These are phyloP conservation scores for Barnettozyma siamensis DNA, from an alignment of 805 yeast genomes.

Conservation along the genomic window DNA sequence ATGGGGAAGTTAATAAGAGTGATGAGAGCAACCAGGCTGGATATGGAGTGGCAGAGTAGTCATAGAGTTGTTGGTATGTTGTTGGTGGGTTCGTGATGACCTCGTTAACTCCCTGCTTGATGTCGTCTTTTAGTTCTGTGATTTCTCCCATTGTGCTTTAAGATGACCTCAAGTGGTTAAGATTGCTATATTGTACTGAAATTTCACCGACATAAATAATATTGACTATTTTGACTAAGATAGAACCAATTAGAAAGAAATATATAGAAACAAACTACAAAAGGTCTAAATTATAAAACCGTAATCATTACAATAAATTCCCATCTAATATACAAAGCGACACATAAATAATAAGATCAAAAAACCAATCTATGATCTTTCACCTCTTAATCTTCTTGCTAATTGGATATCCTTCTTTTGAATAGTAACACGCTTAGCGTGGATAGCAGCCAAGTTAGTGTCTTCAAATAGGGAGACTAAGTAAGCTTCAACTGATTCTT, in stretches of 20 bases:
- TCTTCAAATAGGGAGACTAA: constrained; percentile 94
- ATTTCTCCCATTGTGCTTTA: constrained; percentile 17
- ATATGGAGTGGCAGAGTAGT: constrained; percentile 37
- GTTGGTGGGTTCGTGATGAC: constrained; percentile 12
- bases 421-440: constrained; percentile 98
- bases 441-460: constrained; percentile 97
- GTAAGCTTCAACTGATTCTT: constrained; percentile 98
- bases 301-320: constrained; percentile 10
- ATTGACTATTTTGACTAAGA: too few relatives aligned
- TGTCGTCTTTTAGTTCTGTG: constrained; percentile 20
- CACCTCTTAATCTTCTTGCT: constrained; percentile 98
- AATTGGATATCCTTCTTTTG: constrained; percentile 97
- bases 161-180: background rate
- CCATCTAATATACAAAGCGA: constrained; percentile 23
- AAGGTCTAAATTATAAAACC: constrained; percentile 4
- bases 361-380: constrained; percentile 57
- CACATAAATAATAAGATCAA: background rate
- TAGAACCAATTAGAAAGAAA: too few relatives aligned
- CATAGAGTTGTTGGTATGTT: constrained; percentile 22
- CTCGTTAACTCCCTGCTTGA: constrained; percentile 7
- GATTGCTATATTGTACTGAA: background rate
- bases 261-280: background rate
- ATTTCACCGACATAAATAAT: too few relatives aligned
- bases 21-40: constrained; percentile 40
- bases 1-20: constrained; percentile 33